Evolutionary conservation across 1,284 basidiomycete species (phyloP), one percentile per base, ranked within the genome.

Genomic region (Ceratobasidium sp.): DNA sequence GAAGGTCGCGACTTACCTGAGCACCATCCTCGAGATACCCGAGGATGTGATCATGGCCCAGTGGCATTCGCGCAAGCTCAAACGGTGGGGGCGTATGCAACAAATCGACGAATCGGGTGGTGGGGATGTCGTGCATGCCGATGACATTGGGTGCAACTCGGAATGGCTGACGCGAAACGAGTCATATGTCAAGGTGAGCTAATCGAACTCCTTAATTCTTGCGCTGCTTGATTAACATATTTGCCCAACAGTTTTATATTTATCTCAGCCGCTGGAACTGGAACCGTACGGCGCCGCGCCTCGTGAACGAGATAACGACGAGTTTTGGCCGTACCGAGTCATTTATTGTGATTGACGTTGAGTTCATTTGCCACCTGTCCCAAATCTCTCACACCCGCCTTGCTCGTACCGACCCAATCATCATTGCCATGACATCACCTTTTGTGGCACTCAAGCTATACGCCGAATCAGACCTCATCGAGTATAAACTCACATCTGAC

Each of bases 301-400:
- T 35, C 5, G 16, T 44, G 1, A 30, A 30, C n/a, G 35, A 44
- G 14, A 44, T n/a, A 6, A 41, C 23, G 3, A 35, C 55, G 23
- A n/a, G 70, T 20, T 70, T 59, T 35, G 54, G 68, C 10, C 68
- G 38, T 14, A 20, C 38, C 3, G 54, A 57, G 59, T 5, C 3
- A n/a, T 73, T 73, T 59, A 16, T 73, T 50, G 44, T 60, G 1
- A 50, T 62, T 50, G 57, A 73, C 14, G 20, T 41, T 48, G 68
- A 62, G 20, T 62, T 73, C 20, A 16, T 73, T 12, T 38, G 12
- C 27, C 23, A 30, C 2, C 4, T 73, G 12, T 1, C 14, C 50
- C 52, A 78, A 16, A 64, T 81, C 33, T 48, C 46, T n/a, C 27
- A 27, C 30, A 23, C 59, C 81, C 4, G 20, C 41, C 2, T 6